Percentiles rank a stretch among this genome's conserved stretches.
Conservation (phyloP, 345 rosid genomes). For the Gynandropsis gynandra region DNA sequence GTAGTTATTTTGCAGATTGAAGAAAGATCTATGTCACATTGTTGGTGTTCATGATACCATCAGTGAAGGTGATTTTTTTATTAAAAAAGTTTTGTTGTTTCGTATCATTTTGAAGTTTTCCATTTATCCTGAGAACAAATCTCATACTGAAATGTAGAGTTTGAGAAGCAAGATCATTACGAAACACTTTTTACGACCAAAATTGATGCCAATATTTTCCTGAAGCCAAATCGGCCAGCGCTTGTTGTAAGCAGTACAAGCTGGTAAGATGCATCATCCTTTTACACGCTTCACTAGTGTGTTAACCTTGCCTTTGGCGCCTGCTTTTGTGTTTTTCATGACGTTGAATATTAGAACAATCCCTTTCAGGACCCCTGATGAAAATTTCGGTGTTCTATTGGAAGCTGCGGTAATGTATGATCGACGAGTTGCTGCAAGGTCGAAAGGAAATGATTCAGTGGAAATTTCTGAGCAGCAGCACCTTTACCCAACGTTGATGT, state of each 20-base stretch:
- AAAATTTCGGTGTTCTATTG: conserved; percentile 84
- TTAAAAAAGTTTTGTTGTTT: conserved; percentile 7
- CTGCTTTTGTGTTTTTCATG: conserved; percentile 14
- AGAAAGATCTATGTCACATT: conserved; percentile 44
- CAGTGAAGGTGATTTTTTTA: conserved; percentile 45
- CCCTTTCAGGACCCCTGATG: conserved; percentile 87
- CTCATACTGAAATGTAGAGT: conserved; percentile 21
- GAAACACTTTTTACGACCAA: conserved; percentile 62
- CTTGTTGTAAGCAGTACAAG: conserved; percentile 98
- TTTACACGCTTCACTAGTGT: too few species aligned
- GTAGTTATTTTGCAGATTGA: conserved; percentile 81
- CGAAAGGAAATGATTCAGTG: conserved; percentile 53
- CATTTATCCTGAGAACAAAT: conserved; percentile 3
- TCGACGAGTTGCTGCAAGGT: conserved; percentile 80
- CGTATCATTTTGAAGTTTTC: conserved; percentile 11
- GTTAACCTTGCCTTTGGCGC: conserved; percentile 8
- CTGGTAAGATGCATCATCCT: conserved; percentile 49
- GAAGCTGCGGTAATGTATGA: conserved; percentile 98
- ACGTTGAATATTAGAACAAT: conserved; percentile 12
- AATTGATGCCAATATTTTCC: conserved; percentile 30
- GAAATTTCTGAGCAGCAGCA: conserved; percentile 44
- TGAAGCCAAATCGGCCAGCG: conserved; percentile 75
- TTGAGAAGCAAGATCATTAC: conserved; percentile 26
- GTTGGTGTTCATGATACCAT: conserved; percentile 51
- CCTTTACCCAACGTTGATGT: conserved; percentile 67